Evolutionary conservation across 352 stramenopile genomes (phyloP), one percentile per base, ranked within the genome.

Genomic region (Phytophthora constricta): DNA sequence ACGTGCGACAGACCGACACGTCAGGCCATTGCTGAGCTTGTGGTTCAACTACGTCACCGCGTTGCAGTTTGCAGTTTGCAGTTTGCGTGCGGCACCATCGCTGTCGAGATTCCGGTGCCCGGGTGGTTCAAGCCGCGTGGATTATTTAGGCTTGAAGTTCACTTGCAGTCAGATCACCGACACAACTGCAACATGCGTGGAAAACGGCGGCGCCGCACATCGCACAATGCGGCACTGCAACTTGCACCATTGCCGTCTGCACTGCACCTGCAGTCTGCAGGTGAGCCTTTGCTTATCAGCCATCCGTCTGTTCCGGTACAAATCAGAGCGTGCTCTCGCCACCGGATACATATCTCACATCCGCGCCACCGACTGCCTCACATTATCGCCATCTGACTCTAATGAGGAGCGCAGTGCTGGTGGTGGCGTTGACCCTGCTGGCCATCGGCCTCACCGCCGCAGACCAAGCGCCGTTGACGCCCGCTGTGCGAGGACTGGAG

Each of bases 401-500:
- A n/a, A n/a, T n/a, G n/a, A n/a, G n/a, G n/a, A n/a, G n/a, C n/a
- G n/a, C n/a, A n/a, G n/a, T n/a, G n/a, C 49, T 76, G 45, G 37
- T 79, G 62, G 45, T 75, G 55, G 34, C 33, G 10, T 49, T 37
- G 25, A 54, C 55, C 43, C 26, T 74, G 51, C 58, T 79, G 25
- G 5, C 52, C 43, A 52, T 58, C 16, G 56, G 71, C 28, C 57
- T 72, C 11, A 62, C 47, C 5, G 50, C 45, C 1, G 63, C 62
- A 13, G 51, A 70, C n/a, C 28, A 72, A 50, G 48, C 7, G 13
- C 33, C 22, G n/a, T 22, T 57, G 5, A 68, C 59, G 2, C 55
- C 56, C 26, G 28, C 50, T 10, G 63, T 63, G 1, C 60, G 49
- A 11, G 56, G 25, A 4, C 23, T 72, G 50, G 55, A 68, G 23